Evolutionary conservation across 2,329 filamentous ascomycete species (phyloP).

Genomic region (Xylaria multiplex): DNA sequence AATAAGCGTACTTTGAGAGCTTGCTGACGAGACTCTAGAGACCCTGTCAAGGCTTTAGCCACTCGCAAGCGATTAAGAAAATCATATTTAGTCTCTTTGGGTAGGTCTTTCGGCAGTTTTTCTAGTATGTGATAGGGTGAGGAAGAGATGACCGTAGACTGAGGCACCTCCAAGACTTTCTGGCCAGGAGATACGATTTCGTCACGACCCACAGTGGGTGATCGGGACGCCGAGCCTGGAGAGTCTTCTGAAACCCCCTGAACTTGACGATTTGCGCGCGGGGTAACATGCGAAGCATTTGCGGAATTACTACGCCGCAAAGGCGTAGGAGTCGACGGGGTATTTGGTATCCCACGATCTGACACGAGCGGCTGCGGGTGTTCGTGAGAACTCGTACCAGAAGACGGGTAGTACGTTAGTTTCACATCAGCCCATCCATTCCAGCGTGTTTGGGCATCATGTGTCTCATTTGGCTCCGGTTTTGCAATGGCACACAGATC

Average conservation of each 20-base stretch:
- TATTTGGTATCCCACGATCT: slow-evolving; percentile 54
- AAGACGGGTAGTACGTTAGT: slow-evolving; percentile 78
- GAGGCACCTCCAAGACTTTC: slow-evolving; percentile 72
- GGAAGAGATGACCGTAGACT: slow-evolving; percentile 61
- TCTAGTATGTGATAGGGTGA: slow-evolving; percentile 67
- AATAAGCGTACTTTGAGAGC: slow-evolving; percentile 84
- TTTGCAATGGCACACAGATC: slow-evolving; percentile 82
- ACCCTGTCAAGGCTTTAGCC: slow-evolving; percentile 79
- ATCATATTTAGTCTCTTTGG: slow-evolving; percentile 81
- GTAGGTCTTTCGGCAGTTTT: slow-evolving; percentile 70
- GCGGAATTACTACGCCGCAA: slow-evolving; percentile 74
- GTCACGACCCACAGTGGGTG: slow-evolving; percentile 52
- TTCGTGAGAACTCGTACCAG: slow-evolving; percentile 46
- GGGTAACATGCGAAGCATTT: slow-evolving; percentile 53
- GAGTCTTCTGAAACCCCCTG: slow-evolving; percentile 58
- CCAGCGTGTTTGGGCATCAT: slow-evolving; percentile 60
- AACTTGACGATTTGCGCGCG: slow-evolving; percentile 49
- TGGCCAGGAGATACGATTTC: slow-evolving; percentile 60
- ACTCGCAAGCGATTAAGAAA: slow-evolving; percentile 83
- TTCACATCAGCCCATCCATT: slow-evolving; percentile 83
- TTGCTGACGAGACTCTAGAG: slow-evolving; percentile 73
- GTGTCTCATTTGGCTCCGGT: slow-evolving; percentile 56
- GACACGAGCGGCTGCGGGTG: slow-evolving; percentile 40
- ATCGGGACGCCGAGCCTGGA: slow-evolving; percentile 53
- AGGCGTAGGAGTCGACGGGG: slow-evolving; percentile 79